Base-by-base conservation (phyloP, 2,329 filamentous ascomycete species). In the Paracorniculantispora psalliotae region DNA sequence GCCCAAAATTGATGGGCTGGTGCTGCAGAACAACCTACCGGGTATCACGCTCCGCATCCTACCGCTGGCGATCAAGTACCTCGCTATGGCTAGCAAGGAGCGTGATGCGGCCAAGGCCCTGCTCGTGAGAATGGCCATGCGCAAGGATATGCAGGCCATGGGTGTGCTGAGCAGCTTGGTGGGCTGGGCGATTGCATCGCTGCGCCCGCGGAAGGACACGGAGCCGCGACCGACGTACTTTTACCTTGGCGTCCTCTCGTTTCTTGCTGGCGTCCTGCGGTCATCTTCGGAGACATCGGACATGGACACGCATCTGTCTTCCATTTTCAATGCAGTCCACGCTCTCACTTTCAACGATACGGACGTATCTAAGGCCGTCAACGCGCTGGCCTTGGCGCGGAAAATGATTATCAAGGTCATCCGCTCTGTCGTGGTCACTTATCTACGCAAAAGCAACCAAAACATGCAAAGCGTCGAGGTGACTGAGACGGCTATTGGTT, bases 351-450 rank as follows among this genome's bases (percentile, higher is more conserved):
- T 80, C 2, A 72, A 70, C 21, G 74, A 80, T 0, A 80, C 77
- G 21, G 67, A 76, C 2, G 70, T 80, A 17, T 82, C 80, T 48
- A 74, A 76, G 26, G 69, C 75, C 0, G 82, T 93, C 41, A 81
- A 81, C 37, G 84, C 86, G 1, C 92, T 92, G 46, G 91, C 92
- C 0, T 80, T 93, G 35, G 89, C 90, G 1, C 84, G 91, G 58
- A 96, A 96, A 72, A 83, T 88, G 60, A 80, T 91, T 33, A 86
- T 96, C 69, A 97, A 97, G 69, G 87, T 92, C n/a, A 79, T 92
- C 49, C 85, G 92, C 19, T 89, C 89, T 17, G 82, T 92, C 41
- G 81, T 87, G 2, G 81, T 89, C 5, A 81, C 92, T 61, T 78
- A 84, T 8, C 73, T 93, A 21, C 79, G 84, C 19, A 80, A 78